Base-by-base conservation (phyloP, 2,329 filamentous ascomycete species). In the Pseudopyrenochaeta lycopersici region DNA sequence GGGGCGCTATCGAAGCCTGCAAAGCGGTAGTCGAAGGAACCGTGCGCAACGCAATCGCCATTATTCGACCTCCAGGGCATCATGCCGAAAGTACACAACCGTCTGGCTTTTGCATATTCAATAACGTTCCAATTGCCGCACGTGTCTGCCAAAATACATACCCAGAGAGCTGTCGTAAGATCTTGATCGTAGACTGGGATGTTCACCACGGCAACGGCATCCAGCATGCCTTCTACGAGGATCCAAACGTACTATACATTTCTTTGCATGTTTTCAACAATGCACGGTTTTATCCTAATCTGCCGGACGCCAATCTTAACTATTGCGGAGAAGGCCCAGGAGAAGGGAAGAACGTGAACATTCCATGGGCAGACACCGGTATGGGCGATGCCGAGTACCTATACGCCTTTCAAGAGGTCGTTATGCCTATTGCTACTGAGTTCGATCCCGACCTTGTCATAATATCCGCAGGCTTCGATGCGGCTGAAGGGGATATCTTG, bases 311-410 rank as follows among this genome's bases (percentile, higher is more conserved):
- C 33, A 81, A 88, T 58, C 81, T 82, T 70, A 75, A 84, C 49
- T 84, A 85, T 58, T 87, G 84, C 56, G 87, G 87, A 14, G 76
- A 77, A 54, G 86, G 83, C 0, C 64, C 77, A 40, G 87, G 86
- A 2, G 53, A 84, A 29, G 87, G 87, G 52, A 85, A 81, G 77
- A 90, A 89, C 58, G 82, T 90, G 55, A 90, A 90, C 64, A 86
- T 90, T 48, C 88, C 87, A 0, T 90, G 88, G 88, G 89, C 80
- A 35, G 81, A 80, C 2, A 82, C 86, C 59, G 86, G 86, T 0
- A 97, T 99, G 92, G 92, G 92, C 1, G 95, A 99, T 74, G 93
- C 91, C 4, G 95, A 99, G 74, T 99, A 99, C 75, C 87, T 99
- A 78, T 94, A 92, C 43, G 95, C 95, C 1, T 99, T 99, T 67